Conservation (phyloP, 805 yeast genomes). For the Teunomyces stri region DNA sequence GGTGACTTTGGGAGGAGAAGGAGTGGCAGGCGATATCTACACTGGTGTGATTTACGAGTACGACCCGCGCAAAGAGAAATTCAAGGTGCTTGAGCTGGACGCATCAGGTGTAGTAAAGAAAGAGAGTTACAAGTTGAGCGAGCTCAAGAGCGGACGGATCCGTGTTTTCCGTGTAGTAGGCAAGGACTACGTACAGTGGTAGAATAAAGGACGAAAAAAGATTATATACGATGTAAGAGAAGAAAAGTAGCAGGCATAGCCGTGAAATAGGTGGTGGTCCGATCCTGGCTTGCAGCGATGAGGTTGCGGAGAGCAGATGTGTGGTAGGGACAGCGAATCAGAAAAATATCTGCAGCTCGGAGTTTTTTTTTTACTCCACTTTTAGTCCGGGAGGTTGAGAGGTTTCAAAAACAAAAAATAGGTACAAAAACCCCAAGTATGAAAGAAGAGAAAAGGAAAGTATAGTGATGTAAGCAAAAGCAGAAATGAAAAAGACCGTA, state of each 20-base stretch:
- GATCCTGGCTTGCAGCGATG: neutral
- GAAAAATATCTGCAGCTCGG: neutral
- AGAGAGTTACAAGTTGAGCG: slow-evolving; percentile 64
- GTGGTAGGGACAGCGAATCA: neutral
- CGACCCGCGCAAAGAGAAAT: slow-evolving; percentile 69
- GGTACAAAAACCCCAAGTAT: too few species aligned
- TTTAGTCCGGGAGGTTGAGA: neutral
- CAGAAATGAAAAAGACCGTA: too few species aligned
- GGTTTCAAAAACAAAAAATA: neutral
- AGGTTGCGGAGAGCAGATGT: neutral
- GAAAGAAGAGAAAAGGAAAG: neutral
- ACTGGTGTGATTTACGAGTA: slow-evolving; percentile 65
- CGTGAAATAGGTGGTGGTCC: neutral
- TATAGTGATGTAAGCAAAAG: neutral
- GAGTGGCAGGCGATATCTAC: slow-evolving; percentile 21
- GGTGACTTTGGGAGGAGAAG: slow-evolving; percentile 56
- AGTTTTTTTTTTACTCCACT: neutral
- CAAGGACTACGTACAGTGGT: slow-evolving; percentile 74
- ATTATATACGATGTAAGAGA: neutral
- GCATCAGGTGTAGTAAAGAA: slow-evolving; percentile 50
- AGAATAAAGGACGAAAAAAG: slow-evolving; percentile 1
- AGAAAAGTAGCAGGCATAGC: neutral
- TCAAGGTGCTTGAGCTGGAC: slow-evolving; percentile 63
- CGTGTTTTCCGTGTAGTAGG: slow-evolving; percentile 79
- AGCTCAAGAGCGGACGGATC: slow-evolving; percentile 75